Percentiles rank a stretch among this genome's conserved stretches.
Conservation (phyloP, 331 rosid species). For the Quercus lobata region DNA sequence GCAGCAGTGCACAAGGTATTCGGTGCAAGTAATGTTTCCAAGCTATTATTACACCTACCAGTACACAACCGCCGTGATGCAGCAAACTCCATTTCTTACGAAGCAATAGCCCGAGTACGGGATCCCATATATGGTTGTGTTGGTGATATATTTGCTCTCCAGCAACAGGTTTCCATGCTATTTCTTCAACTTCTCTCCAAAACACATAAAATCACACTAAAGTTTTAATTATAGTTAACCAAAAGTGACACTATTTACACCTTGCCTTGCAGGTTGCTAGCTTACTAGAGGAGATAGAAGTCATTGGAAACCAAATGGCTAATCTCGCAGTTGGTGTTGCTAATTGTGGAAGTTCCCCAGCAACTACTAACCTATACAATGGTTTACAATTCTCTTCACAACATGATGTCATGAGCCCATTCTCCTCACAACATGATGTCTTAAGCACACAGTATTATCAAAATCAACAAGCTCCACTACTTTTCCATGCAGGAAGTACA, state of each 20-base stretch:
- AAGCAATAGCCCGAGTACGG: conserved; percentile 85
- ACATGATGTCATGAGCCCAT: neutral
- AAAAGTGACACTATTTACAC: neutral
- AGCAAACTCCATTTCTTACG: conserved; percentile 73
- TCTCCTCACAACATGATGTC: conserved; percentile 5
- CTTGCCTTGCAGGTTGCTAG: conserved; percentile 47
- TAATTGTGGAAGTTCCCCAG: conserved; percentile 31
- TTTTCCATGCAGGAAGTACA: conserved; percentile 8
- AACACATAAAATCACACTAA: neutral
- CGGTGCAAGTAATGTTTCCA: conserved; percentile 94
- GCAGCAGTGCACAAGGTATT: conserved; percentile 93
- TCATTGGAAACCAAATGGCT: conserved; percentile 54
- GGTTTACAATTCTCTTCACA: conserved; percentile 24
- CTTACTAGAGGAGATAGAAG: conserved; percentile 88
- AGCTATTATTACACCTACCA: conserved; percentile 72
- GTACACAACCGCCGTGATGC: conserved; percentile 67
- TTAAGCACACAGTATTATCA: conserved; percentile 17
- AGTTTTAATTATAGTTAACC: neutral
- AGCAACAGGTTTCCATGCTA: conserved; percentile 58
- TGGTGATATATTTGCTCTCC: conserved; percentile 77
- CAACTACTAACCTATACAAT: conserved; percentile 15
- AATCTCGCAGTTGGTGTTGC: conserved; percentile 16
- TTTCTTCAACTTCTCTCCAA: neutral
- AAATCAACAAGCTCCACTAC: conserved; percentile 8
- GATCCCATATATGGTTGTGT: conserved; percentile 89